These are phyloP conservation scores for Obba rivulosa DNA, from an alignment of 768 basidiomycete species.

Conservation along the genomic window DNA sequence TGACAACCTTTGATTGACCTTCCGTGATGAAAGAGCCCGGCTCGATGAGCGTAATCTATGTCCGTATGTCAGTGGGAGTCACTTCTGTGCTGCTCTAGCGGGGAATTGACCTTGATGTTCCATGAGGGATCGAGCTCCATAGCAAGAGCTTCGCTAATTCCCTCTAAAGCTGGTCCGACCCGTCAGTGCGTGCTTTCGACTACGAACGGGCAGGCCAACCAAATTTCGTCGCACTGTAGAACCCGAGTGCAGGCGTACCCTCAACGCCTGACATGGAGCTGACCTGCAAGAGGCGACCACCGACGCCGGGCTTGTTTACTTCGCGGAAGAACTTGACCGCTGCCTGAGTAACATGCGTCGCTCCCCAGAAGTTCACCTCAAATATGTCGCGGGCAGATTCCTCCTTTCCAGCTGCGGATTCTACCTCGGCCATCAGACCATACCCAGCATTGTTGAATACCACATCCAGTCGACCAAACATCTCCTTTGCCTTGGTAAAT, in stretches of 20 bases:
- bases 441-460: slow-evolving; percentile 22
- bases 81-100: too few species aligned
- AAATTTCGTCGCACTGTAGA: slow-evolving; percentile 4
- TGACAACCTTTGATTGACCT: too few species aligned
- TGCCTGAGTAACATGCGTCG: slow-evolving; percentile 22
- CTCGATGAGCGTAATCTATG: slow-evolving; percentile 17
- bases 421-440: slow-evolving; percentile 11
- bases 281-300: slow-evolving; percentile 9
- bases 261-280: slow-evolving; percentile 3
- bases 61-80: neutral
- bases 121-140: slow-evolving; percentile 11
- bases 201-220: slow-evolving; percentile 5
- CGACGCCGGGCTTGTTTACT: slow-evolving; percentile 11
- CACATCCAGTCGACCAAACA: slow-evolving; percentile 19
- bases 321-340: slow-evolving; percentile 28
- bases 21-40: slow-evolving; percentile 15
- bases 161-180: slow-evolving; percentile 5
- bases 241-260: neutral
- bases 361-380: slow-evolving; percentile 23
- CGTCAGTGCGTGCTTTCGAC: too few species aligned
- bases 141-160: slow-evolving; percentile 1
- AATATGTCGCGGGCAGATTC: slow-evolving; percentile 10
- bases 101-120: slow-evolving; percentile 10
- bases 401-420: slow-evolving; percentile 11
- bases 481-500: slow-evolving; percentile 8